These are phyloP conservation scores for Fusarium citri DNA, from an alignment of 2,329 filamentous ascomycete genomes.

Conservation along the genomic window DNA sequence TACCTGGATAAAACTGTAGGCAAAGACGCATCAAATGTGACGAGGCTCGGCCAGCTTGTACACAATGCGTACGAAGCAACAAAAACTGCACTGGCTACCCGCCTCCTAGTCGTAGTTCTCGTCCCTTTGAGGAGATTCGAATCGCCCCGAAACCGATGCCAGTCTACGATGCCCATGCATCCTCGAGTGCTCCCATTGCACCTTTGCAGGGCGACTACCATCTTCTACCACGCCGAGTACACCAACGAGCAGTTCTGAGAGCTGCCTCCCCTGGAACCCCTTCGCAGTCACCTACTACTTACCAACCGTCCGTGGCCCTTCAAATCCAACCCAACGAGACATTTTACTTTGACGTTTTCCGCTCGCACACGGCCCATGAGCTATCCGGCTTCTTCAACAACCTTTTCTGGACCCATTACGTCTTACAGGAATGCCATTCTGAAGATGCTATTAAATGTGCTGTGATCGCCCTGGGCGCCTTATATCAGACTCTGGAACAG, in stretches of 20 bases:
- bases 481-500: slow-evolving; percentile 75
- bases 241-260: slow-evolving; percentile 35
- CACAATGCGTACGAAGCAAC: slow-evolving; percentile 69
- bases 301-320: slow-evolving; percentile 59
- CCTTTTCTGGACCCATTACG: slow-evolving; percentile 72
- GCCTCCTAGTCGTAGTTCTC: slow-evolving; percentile 62
- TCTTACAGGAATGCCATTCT: slow-evolving; percentile 72
- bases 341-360: slow-evolving; percentile 72
- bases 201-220: slow-evolving; percentile 43
- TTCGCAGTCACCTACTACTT: slow-evolving; percentile 49
- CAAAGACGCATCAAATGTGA: slow-evolving; percentile 74
- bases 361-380: slow-evolving; percentile 69
- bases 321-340: slow-evolving; percentile 64
- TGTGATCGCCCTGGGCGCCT: slow-evolving; percentile 72
- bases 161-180: slow-evolving; percentile 38
- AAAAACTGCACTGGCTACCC: slow-evolving; percentile 72
- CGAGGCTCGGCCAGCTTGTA: slow-evolving; percentile 70
- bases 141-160: slow-evolving; percentile 62
- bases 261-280: slow-evolving; percentile 42
- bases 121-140: slow-evolving; percentile 59
- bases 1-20: slow-evolving; percentile 52
- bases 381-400: slow-evolving; percentile 76
- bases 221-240: slow-evolving; percentile 50
- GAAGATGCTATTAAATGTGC: slow-evolving; percentile 72
- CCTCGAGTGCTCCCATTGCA: slow-evolving; percentile 16